These are phyloP conservation scores for Metarhizium rileyi DNA, from an alignment of 2,329 filamentous ascomycete species.

Conservation along the genomic window DNA sequence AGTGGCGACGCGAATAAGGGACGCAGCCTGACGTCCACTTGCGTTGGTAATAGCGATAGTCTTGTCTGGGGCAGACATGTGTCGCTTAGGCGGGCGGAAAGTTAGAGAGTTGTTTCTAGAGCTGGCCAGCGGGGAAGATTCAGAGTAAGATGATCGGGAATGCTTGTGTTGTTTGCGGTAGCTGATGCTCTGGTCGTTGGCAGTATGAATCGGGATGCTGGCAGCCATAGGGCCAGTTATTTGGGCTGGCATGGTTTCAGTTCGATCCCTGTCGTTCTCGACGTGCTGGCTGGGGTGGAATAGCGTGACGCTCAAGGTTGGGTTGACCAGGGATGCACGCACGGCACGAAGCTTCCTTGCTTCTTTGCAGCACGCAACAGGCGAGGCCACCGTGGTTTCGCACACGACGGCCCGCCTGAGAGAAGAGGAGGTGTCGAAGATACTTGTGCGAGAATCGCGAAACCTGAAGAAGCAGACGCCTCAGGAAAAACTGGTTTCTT, in stretches of 20 bases:
- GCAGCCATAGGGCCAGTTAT: conserved; percentile 27
- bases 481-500: background rate
- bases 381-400: conserved; percentile 17
- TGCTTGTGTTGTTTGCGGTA: conserved; percentile 45
- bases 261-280: conserved; percentile 5
- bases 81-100: conserved; percentile 50
- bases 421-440: conserved; percentile 6
- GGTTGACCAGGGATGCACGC: background rate
- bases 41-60: conserved; percentile 93
- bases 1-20: conserved; percentile 85
- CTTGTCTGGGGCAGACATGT: conserved; percentile 55
- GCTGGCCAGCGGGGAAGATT: conserved; percentile 42
- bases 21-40: conserved; percentile 90
- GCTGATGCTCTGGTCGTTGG: conserved; percentile 24
- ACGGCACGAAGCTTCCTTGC: conserved; percentile 1
- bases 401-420: conserved; percentile 13
- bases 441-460: conserved; percentile 7
- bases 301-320: background rate
- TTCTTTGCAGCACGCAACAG: conserved; percentile 14
- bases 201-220: conserved; percentile 28
- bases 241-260: conserved; percentile 32
- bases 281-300: background rate
- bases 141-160: conserved; percentile 52
- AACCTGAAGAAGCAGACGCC: background rate
- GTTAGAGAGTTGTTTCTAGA: conserved; percentile 51